phyloP scores from a whole-genome alignment of 768 basidiomycete genomes.

The Panaeolus papilionaceus region DNA sequence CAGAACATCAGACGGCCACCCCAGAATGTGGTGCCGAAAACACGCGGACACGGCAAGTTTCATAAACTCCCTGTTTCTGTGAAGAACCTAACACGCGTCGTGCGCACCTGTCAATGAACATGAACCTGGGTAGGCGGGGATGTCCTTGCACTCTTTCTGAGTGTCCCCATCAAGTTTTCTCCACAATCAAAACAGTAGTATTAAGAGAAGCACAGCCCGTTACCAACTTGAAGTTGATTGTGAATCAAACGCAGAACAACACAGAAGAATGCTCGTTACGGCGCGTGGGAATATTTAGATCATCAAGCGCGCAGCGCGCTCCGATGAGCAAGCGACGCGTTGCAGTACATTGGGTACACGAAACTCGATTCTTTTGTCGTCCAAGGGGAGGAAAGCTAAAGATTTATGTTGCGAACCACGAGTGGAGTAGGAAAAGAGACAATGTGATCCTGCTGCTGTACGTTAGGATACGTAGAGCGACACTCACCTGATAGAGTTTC shows the following conservation, averaged over 20 bases:
- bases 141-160: neutral
- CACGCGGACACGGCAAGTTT: slow-evolving; percentile 11
- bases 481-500: neutral
- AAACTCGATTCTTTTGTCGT: neutral
- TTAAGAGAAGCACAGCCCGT: neutral
- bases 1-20: neutral
- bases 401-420: neutral
- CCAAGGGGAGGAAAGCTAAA: neutral
- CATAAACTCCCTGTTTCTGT: neutral
- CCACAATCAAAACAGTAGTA: neutral
- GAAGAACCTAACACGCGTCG: neutral
- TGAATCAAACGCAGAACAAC: neutral
- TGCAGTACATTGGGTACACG: neutral
- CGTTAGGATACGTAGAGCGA: neutral
- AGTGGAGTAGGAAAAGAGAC: neutral
- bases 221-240: neutral
- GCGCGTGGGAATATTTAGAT: slow-evolving; percentile 8
- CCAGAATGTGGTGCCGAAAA: neutral
- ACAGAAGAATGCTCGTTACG: neutral
- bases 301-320: slow-evolving; percentile 9
- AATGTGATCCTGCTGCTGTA: neutral
- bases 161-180: too few species aligned
- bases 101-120: neutral
- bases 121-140: neutral
- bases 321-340: neutral